These are phyloP conservation scores for Aulographum hederae DNA, from an alignment of 2,329 filamentous ascomycete species.

Conservation along the genomic window DNA sequence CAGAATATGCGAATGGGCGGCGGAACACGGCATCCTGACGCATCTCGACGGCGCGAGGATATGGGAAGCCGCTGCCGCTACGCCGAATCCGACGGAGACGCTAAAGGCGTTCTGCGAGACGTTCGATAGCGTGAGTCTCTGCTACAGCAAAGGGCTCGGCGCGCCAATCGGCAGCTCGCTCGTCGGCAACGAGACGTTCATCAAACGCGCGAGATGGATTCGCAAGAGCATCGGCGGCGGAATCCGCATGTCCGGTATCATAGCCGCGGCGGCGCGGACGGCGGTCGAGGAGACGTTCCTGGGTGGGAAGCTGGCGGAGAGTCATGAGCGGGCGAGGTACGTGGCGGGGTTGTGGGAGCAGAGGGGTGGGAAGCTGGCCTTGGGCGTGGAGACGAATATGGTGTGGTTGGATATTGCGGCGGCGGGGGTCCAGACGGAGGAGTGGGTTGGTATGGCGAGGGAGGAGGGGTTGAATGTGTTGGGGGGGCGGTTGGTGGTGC, in stretches of 20 bases:
- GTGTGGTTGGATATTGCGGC: slow-evolving; percentile 73
- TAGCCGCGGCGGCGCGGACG: slow-evolving; percentile 57
- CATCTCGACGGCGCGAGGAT: slow-evolving; percentile 67
- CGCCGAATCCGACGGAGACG: slow-evolving; percentile 47
- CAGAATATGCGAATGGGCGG: slow-evolving; percentile 51
- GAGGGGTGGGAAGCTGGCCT: slow-evolving; percentile 47
- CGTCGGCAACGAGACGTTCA: slow-evolving; percentile 37
- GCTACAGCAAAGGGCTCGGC: slow-evolving; percentile 68
- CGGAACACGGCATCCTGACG: slow-evolving; percentile 42
- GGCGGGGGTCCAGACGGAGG: slow-evolving; percentile 30
- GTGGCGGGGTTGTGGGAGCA: slow-evolving; percentile 48
- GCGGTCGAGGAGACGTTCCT: slow-evolving; percentile 67
- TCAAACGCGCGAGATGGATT: slow-evolving; percentile 55
- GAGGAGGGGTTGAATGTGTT: slow-evolving; percentile 38
- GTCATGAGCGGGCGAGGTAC: slow-evolving; percentile 43
- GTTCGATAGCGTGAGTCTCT: slow-evolving; percentile 60
- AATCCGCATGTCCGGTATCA: slow-evolving; percentile 55
- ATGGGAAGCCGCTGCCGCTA: slow-evolving; percentile 63
- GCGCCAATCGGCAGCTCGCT: slow-evolving; percentile 66
- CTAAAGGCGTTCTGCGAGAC: slow-evolving; percentile 47
- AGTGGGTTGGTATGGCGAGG: slow-evolving; percentile 35
- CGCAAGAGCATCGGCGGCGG: slow-evolving; percentile 70
- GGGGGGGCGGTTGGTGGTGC: slow-evolving; percentile 44
- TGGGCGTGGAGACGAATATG: slow-evolving; percentile 81
- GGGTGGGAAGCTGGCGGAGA: slow-evolving; percentile 40